Base-by-base conservation (phyloP, 768 basidiomycete genomes). In the Auriscalpium orientale region DNA sequence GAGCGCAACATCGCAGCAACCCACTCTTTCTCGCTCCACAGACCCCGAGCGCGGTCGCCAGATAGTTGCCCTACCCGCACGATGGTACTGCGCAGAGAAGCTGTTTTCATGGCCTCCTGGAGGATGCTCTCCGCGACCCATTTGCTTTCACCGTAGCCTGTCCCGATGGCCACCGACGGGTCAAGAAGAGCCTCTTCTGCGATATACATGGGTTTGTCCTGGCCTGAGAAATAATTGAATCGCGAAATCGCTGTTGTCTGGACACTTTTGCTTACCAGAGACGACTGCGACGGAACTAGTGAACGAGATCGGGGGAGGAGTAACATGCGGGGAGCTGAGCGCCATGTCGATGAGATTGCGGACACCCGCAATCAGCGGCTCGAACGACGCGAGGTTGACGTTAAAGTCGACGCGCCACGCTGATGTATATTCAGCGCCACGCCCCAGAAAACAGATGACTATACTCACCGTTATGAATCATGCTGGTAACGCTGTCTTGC, bases 351-450 rank as follows among this genome's bases (percentile, higher is more conserved):
- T 33, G 11, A 70, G 49, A 43, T 62, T 58, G 4, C 64, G 62
- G 8, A 62, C 47, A 6, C 60, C 62, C 6, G 62, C 53, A 38
- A 69, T 18, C 21, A 67, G 58, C 2, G 57, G 58, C 49, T 64
- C 60, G 57, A 67, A 68, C 1, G 66, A 65, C 0, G 53, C 18
- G 2, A 69, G 56, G 8, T 56, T 37, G 33, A 63, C 53, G 35
- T 68, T 68, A 57, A 69, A 68, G 51, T 68, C 60, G 38, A 68
- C 59, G 21, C 57, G 51, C 65, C 66, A 70, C 0, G 66, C 68
- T 61, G 49, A 53, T 16, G 11, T n/a, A 62, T 62, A 60, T 35
- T 65, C 63, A 22, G 38, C 8, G 16, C 28, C 4, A 7, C 28
- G 7, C 5, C 28, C n/a, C n/a, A 7, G 5, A 28, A 7, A 45